Evolutionary conservation across 1,284 basidiomycete genomes (phyloP), one percentile per base, ranked within the genome.

Genomic region (Agroathelia rolfsii): DNA sequence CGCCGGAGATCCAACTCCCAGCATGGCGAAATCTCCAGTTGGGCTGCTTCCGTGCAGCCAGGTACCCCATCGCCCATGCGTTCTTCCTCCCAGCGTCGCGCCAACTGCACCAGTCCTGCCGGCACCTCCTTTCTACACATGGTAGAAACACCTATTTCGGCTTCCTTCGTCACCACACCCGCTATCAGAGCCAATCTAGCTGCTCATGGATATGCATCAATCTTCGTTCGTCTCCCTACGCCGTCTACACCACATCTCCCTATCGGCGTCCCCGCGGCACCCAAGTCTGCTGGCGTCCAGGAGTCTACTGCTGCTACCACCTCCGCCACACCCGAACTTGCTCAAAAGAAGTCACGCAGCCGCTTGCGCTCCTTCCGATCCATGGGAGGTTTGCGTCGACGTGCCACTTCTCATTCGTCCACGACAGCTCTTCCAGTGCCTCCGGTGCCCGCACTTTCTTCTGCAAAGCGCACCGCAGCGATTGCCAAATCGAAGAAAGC

Each of bases 11-110:
- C 60, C 16, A 55, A 47, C 39, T 56, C 61, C 17, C 55, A 52
- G 49, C 50, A 52, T 18, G 24, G 37, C n/a, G 44, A 42, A 17
- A 75, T 80, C 27, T 43, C 65, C 21, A 45, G 62, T 29, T 80
- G 77, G 77, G 68, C 67, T 4, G 54, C 70, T 13, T 62, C 59
- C 41, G 73, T 82, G 33, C 70, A 75, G 29, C 79, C 79, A 4
- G 79, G 78, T 10, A 74, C 78, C 10, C 78, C 78, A 7, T 59
- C 67, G 0, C 68, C 72, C 0, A 34, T 35, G 3, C 38, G 26
- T 17, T 51, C 52, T 17, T 61, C 66, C 37, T 68, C 65, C 5
- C 56, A 58, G 26, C 61, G 64, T 17, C 41, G 48, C 23, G 42
- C 45, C 27, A 34, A 45, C 27, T 37, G 41, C 38, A 36, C 37